Percentiles rank a stretch among this genome's conserved stretches.
Evolutionary conservation across 2,329 filamentous ascomycete genomes (phyloP).

Genomic region (Epichloe gansuensis): DNA sequence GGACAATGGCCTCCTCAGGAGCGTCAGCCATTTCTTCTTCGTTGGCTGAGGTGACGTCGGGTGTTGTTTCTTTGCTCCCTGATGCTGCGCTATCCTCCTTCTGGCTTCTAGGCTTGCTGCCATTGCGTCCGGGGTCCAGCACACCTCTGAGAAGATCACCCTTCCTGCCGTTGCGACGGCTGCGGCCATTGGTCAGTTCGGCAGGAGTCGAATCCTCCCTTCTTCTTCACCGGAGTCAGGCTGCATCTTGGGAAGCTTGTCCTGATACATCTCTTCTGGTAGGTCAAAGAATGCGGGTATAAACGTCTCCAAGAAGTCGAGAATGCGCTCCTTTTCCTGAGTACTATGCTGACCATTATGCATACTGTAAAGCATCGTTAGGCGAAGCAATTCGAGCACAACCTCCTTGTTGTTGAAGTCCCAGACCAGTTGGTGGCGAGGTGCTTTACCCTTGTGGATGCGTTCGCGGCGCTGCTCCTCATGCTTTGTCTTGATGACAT

Average conservation of each 20-base stretch:
- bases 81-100: constrained; percentile 71
- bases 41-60: constrained; percentile 64
- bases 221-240: constrained; percentile 66
- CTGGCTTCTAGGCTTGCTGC: constrained; percentile 55
- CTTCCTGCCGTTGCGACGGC: constrained; percentile 63
- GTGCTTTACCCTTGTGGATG: constrained; percentile 46
- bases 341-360: constrained; percentile 59
- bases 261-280: constrained; percentile 54
- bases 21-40: constrained; percentile 64
- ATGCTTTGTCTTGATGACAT: constrained; percentile 82
- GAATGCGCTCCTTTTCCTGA: constrained; percentile 61
- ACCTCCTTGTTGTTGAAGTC: constrained; percentile 61
- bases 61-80: constrained; percentile 78
- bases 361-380: constrained; percentile 53
- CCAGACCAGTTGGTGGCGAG: constrained; percentile 64
- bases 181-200: constrained; percentile 56
- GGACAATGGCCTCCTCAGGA: constrained; percentile 41
- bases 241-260: constrained; percentile 55
- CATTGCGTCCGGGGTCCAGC: constrained; percentile 64
- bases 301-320: constrained; percentile 66
- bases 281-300: constrained; percentile 67
- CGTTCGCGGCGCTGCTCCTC: constrained; percentile 76
- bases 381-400: constrained; percentile 47
- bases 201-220: constrained; percentile 58
- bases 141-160: constrained; percentile 75